Evolutionary conservation across 2,329 filamentous ascomycete species (phyloP).

Genomic region (Cercospora nicotianae): DNA sequence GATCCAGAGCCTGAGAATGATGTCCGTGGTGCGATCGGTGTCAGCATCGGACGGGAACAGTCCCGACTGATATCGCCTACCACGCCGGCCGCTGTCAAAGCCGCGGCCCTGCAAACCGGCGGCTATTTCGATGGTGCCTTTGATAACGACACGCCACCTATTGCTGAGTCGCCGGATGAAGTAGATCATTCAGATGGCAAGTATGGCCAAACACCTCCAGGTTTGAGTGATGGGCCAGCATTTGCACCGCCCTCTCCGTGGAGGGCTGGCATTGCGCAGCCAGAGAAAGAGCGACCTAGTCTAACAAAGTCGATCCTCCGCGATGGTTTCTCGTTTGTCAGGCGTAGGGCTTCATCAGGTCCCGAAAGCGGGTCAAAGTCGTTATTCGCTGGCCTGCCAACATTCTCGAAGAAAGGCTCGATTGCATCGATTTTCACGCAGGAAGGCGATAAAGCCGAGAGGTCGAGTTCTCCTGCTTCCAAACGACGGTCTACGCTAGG

Average conservation of each 20-base stretch:
- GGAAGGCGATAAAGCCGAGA: slow-evolving; percentile 3
- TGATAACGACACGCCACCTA: background rate
- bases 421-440: slow-evolving; percentile 31
- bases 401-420: slow-evolving; percentile 35
- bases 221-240: background rate
- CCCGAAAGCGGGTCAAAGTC: slow-evolving; percentile 36
- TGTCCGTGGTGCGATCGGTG: slow-evolving; percentile 53
- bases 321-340: slow-evolving; percentile 41
- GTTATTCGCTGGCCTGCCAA: slow-evolving; percentile 34
- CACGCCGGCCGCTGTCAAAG: slow-evolving; percentile 61
- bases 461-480: background rate
- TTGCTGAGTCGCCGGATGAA: slow-evolving; percentile 15
- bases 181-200: background rate
- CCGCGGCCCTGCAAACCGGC: slow-evolving; percentile 51
- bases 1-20: slow-evolving; percentile 39
- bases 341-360: slow-evolving; percentile 45
- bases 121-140: slow-evolving; percentile 46
- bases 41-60: slow-evolving; percentile 60
- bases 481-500: background rate
- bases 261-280: slow-evolving; percentile 42
- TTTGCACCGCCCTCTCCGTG: slow-evolving; percentile 47
- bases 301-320: slow-evolving; percentile 38
- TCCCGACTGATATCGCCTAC: slow-evolving; percentile 57
- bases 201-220: background rate
- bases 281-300: slow-evolving; percentile 35